Base-by-base conservation (phyloP, 176 grass and related monocot genomes). In the Avena atlantica region DNA sequence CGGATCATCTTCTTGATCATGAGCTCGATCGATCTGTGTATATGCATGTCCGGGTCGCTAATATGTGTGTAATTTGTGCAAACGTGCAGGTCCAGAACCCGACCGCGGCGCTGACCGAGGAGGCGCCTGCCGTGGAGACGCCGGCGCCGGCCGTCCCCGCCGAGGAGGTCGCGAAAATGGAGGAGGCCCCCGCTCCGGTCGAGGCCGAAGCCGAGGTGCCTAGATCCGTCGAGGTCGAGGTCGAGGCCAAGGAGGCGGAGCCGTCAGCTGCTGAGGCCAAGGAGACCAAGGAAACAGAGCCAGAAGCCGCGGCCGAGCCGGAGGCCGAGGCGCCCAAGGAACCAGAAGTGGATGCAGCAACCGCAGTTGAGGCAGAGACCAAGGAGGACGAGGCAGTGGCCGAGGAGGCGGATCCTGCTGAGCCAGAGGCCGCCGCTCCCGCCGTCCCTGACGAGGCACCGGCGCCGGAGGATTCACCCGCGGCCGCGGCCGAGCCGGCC, bases 51-150 rank as follows among this genome's bases (percentile, higher is more conserved):
- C 45, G 45, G 45, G 40, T 0, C 40, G 15, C 8, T 88, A 5
- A 65, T 24, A 53, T 52, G 12, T 40, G 50, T 57, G 27, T 64
- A 50, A 1, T 14, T 31, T 40, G 66, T 85, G 76, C 57, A 34
- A 24, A 59, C 63, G 42, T 90, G 82, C 69, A 96, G 92, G 89
- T 96, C 42, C 85, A 93, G 92, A 88, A 83, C 83, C 89, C 89
- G 59, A 89, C 85, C 84, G 37, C 62, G 1, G 89, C 81, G 23
- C 63, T 70, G 78, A 45, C 87, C 5, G 89, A 88, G 89, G 89
- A 91, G 77, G 81, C 70, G 37, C 81, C 89, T 0, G 86, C 51
- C 58, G 83, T 69, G 83, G 86, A 92, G 90, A 80, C 66, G 16
- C 74, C 49, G 0, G 10, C 20, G 2, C 55, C 55, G 11, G 64